These are phyloP conservation scores for Rhizodiscina lignyota DNA, from an alignment of 495 filamentous ascomycete genomes.

Conservation along the genomic window DNA sequence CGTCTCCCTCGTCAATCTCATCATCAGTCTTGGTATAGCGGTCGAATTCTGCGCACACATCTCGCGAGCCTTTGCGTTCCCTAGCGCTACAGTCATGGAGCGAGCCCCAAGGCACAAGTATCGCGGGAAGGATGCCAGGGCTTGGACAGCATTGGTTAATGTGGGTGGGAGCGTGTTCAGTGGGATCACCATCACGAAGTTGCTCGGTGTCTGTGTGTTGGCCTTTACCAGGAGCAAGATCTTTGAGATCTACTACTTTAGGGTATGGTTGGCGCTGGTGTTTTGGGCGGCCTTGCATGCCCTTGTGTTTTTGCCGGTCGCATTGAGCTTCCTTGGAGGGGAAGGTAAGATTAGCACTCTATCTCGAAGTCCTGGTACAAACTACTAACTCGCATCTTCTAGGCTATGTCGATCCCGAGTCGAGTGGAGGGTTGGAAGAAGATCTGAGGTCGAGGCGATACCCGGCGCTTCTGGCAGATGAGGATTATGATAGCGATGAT, in stretches of 20 bases:
- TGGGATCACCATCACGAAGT: conserved; percentile 90
- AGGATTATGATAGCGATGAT: conserved; percentile 26
- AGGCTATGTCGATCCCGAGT: conserved; percentile 74
- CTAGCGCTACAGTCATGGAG: conserved; percentile 57
- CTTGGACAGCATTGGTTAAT: conserved; percentile 83
- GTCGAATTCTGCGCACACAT: conserved; percentile 98
- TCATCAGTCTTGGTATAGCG: conserved; percentile 89
- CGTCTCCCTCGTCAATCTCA: conserved; percentile 87
- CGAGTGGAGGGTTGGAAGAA: conserved; percentile 69
- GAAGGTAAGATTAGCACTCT: conserved; percentile 35
- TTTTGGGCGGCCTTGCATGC: conserved; percentile 79
- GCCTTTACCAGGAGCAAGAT: conserved; percentile 95
- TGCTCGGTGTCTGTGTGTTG: conserved; percentile 80
- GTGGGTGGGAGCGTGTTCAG: conserved; percentile 89
- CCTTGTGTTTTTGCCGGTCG: conserved; percentile 81
- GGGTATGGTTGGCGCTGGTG: conserved; percentile 86
- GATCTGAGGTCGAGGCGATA: conserved; percentile 40
- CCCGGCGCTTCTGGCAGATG: conserved; percentile 23
- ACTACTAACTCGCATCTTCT: conserved; percentile 1
- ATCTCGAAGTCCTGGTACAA: conserved; percentile 5
- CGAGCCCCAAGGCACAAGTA: conserved; percentile 46
- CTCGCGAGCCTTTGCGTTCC: conserved; percentile 91
- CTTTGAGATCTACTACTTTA: conserved; percentile 98
- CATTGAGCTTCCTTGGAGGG: conserved; percentile 71
- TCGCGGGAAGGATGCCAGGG: conserved; percentile 56